Percentiles rank a stretch among this genome's conserved stretches.
Conservation (phyloP, 306 rosid species). For the Glycine tomentella region DNA sequence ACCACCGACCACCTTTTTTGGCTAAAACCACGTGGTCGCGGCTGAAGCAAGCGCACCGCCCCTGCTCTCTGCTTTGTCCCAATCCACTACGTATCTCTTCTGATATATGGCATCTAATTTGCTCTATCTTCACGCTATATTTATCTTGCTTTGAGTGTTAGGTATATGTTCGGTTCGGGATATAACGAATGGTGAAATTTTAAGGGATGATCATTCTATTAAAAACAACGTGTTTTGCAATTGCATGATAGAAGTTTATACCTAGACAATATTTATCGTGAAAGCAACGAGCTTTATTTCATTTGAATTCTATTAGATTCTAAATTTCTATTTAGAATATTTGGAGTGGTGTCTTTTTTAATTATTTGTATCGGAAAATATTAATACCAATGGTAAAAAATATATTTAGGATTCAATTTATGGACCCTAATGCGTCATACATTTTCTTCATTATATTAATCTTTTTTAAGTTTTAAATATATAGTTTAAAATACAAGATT, state of each 20-base stretch:
- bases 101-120: not conserved
- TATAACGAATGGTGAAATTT: not conserved
- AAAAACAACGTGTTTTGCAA: conserved; percentile 19
- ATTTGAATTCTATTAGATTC: not conserved
- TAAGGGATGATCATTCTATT: not conserved
- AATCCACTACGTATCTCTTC: not conserved
- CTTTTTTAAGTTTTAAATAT: not conserved
- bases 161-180: not conserved
- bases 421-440: not conserved
- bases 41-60: conserved; percentile 21
- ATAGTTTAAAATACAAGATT: not conserved
- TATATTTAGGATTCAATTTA: not conserved
- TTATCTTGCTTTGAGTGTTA: conserved; percentile 9
- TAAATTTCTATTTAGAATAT: not conserved
- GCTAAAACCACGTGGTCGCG: not conserved
- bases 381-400: not conserved
- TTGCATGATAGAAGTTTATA: not conserved
- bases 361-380: not conserved
- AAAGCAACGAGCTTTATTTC: not conserved
- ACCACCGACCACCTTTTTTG: conserved; percentile 28
- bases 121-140: not conserved
- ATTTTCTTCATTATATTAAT: not conserved
- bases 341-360: not conserved
- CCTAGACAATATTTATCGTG: not conserved
- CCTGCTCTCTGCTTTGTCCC: not conserved